Conservation (phyloP, 2,329 filamentous ascomycete genomes). For the Alternaria consortialis region DNA sequence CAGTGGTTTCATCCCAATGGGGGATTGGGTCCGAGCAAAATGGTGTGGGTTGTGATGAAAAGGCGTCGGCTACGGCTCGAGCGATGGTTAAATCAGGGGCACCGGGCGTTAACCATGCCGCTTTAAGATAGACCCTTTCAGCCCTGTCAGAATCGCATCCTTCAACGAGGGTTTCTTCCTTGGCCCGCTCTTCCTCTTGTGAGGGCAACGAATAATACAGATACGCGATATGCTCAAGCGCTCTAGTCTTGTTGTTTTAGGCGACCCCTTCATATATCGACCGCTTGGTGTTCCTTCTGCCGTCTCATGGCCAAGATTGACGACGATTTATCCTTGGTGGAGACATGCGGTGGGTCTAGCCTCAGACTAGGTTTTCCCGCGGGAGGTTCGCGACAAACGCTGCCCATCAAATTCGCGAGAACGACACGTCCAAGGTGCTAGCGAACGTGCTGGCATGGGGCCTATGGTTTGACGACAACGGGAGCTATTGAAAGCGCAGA, state of each 20-base stretch:
- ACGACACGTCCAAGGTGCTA: slow-evolving; percentile 1
- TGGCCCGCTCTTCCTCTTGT: neutral
- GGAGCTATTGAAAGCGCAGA: slow-evolving; percentile 1
- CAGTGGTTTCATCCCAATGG: slow-evolving; percentile 21
- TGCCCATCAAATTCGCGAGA: slow-evolving; percentile 5
- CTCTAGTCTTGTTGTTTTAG: neutral
- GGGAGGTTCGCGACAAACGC: slow-evolving; percentile 4
- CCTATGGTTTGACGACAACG: neutral
- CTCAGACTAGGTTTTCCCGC: slow-evolving; percentile 4
- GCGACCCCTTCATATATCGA: neutral
- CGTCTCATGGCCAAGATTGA: neutral
- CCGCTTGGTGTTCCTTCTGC: neutral
- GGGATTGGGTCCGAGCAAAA: slow-evolving; percentile 14
- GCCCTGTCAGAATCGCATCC: slow-evolving; percentile 3
- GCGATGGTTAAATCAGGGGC: slow-evolving; percentile 21
- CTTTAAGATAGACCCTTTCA: neutral
- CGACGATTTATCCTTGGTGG: neutral
- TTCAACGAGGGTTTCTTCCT: slow-evolving; percentile 3
- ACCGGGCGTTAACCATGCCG: slow-evolving; percentile 12
- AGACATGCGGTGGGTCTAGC: slow-evolving; percentile 5
- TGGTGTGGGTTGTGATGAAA: slow-evolving; percentile 16
- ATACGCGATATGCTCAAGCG: neutral
- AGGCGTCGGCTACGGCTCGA: slow-evolving; percentile 14
- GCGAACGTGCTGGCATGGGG: neutral
- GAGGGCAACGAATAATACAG: neutral